These are phyloP conservation scores for Trichoderma sp. DNA, from an alignment of 2,329 filamentous ascomycete species.

Conservation along the genomic window DNA sequence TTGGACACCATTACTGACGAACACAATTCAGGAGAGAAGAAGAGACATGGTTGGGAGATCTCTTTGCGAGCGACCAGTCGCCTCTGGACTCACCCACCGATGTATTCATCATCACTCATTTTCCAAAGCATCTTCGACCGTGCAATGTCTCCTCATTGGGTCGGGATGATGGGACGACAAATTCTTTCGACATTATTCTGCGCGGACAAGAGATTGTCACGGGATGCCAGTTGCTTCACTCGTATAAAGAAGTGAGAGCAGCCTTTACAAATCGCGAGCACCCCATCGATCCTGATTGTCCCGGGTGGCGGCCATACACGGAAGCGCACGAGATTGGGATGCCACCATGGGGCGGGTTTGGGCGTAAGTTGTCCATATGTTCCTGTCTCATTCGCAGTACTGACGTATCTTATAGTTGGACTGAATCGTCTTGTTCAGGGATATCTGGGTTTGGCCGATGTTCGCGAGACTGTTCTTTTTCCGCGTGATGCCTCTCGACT, in stretches of 20 bases:
- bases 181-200: conserved; percentile 10
- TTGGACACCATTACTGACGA: neutral
- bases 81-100: conserved; percentile 8
- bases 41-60: neutral
- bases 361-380: neutral
- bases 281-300: conserved; percentile 6
- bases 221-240: conserved; percentile 8
- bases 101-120: conserved; percentile 6
- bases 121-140: conserved; percentile 9
- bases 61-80: neutral
- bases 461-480: conserved; percentile 12
- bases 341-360: conserved; percentile 14
- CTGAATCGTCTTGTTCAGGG: conserved; percentile 14
- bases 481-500: conserved; percentile 8
- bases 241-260: neutral
- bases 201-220: conserved; percentile 9
- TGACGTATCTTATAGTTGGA: neutral
- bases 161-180: neutral
- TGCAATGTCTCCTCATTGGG: conserved; percentile 18
- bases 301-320: conserved; percentile 2
- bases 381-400: neutral
- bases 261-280: conserved; percentile 8
- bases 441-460: neutral
- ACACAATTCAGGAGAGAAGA: neutral
- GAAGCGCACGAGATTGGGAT: conserved; percentile 7